Evolutionary conservation across 768 basidiomycete species (phyloP).

Genomic region (Termitomyces sp.): DNA sequence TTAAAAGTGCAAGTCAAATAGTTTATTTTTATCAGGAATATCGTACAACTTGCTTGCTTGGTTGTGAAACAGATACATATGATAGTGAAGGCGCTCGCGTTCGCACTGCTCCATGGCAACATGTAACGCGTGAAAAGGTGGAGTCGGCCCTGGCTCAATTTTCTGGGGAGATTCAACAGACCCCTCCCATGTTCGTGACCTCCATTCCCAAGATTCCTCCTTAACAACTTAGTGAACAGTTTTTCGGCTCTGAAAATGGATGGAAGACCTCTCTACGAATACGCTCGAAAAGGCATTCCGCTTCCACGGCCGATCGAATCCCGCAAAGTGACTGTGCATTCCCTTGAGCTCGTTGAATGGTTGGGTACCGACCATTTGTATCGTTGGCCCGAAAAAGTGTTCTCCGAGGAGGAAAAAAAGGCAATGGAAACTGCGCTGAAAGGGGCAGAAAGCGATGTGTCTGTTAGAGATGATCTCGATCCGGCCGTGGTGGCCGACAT

Average conservation of each 20-base stretch:
- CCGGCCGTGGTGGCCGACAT: conserved; percentile 24
- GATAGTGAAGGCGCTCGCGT: conserved; percentile 87
- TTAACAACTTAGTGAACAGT: conserved; percentile 35
- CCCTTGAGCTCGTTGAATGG: conserved; percentile 78
- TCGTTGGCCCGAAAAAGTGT: conserved; percentile 67
- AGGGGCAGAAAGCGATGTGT: conserved; percentile 36
- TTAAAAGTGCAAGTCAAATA: background rate
- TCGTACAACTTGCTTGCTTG: conserved; percentile 83
- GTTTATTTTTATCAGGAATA: conserved; percentile 64
- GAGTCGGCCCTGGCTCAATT: conserved; percentile 69
- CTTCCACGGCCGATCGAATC: conserved; percentile 93
- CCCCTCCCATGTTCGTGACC: conserved; percentile 80
- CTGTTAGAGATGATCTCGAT: conserved; percentile 39
- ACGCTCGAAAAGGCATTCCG: conserved; percentile 86
- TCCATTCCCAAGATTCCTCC: background rate
- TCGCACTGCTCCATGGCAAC: conserved; percentile 72
- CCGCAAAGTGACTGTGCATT: conserved; percentile 78
- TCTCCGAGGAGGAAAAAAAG: conserved; percentile 64
- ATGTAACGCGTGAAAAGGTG: conserved; percentile 77
- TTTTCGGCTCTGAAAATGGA: conserved; percentile 99
- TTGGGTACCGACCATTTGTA: conserved; percentile 72
- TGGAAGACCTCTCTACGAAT: conserved; percentile 92
- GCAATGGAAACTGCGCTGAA: conserved; percentile 66
- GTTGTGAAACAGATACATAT: conserved; percentile 93
- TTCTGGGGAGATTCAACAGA: conserved; percentile 83